Conservation (phyloP, 371 early-diverging fungal genomes). For the Syncephalastrum monosporum region DNA sequence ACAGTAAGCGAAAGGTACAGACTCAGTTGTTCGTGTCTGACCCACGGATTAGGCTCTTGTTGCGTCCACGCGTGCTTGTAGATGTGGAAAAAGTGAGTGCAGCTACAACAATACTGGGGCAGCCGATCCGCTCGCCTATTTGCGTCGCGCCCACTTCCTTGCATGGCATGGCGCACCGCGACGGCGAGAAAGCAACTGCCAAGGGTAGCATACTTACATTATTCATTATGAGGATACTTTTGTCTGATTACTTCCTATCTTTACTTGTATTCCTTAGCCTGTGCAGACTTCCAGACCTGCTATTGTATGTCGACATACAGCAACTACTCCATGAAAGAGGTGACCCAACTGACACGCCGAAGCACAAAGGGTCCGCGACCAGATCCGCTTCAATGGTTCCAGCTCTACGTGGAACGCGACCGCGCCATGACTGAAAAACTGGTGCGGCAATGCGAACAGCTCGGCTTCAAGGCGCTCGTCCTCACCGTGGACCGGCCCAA, state of each 20-base stretch:
- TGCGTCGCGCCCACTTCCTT: conserved; percentile 63
- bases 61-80: conserved; percentile 74
- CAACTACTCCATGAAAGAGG: conserved; percentile 56
- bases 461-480: conserved; percentile 63
- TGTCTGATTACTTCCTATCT: conserved; percentile 41
- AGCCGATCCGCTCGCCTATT: conserved; percentile 47
- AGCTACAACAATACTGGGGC: conserved; percentile 62
- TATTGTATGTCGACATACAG: conserved; percentile 52
- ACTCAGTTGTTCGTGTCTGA: background rate
- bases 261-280: conserved; percentile 9
- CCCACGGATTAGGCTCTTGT: conserved; percentile 46
- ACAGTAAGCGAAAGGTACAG: conserved; percentile 36
- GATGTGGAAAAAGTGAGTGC: conserved; percentile 66
- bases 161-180: conserved; percentile 72
- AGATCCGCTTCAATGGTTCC: conserved; percentile 59
- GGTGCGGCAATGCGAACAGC: conserved; percentile 54
- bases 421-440: conserved; percentile 49
- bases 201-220: conserved; percentile 17
- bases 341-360: conserved; percentile 27
- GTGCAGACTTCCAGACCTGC: conserved; percentile 25
- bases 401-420: conserved; percentile 71
- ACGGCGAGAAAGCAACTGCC: conserved; percentile 66
- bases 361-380: conserved; percentile 37
- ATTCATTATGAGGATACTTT: conserved; percentile 65
- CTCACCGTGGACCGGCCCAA: conserved; percentile 74